Evolutionary conservation across 169 alveolate genomes (phyloP), one percentile per base, ranked within the genome.

Genomic region (Plasmodium malariae): DNA sequence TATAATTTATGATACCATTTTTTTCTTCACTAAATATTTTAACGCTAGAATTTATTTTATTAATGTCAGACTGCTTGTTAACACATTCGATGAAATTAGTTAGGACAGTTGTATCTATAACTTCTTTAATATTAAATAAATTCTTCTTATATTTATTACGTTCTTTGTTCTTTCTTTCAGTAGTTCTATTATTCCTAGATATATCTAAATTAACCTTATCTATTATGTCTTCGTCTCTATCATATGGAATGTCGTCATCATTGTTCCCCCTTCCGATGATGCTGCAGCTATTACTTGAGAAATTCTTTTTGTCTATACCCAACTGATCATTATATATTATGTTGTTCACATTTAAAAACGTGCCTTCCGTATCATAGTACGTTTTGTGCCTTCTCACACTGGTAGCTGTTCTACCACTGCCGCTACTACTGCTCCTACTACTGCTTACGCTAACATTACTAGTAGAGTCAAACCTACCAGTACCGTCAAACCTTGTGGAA

Each of bases 61-160:
- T 60, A n/a, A 6, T 36, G 34, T 17, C 17, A 24, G 34, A 54
- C 6, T 73, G 60, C 37, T 73, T 73, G 36, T 73, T 73, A 19
- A 73, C 49, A 37, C 72, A 54, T 60, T 73, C 55, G 9, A 73
- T 73, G 55, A 73, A 73, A 43, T 73, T 73, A 17, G 62, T 55
- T 9, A 73, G 30, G n/a, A 73, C 71, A 43, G 32, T 73, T 57
- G 57, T 73, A 32, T 73, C 87, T 1, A 73, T 54, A 30, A 73
- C 36, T 3, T 73, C 70, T 55, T 73, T 73, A 17, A 73, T 54
- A 28, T 73, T 55, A 37, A 30, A 24, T 11, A 32, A 11, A n/a
- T 55, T 17, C 11, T 19, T 45, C 9, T 48, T 11, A 6, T 9
- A 12, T 28, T 28, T 4, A 14, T 7, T 55, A 14, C 26, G 65